Evolutionary conservation across 768 basidiomycete species (phyloP).

Genomic region (Russula sp.): DNA sequence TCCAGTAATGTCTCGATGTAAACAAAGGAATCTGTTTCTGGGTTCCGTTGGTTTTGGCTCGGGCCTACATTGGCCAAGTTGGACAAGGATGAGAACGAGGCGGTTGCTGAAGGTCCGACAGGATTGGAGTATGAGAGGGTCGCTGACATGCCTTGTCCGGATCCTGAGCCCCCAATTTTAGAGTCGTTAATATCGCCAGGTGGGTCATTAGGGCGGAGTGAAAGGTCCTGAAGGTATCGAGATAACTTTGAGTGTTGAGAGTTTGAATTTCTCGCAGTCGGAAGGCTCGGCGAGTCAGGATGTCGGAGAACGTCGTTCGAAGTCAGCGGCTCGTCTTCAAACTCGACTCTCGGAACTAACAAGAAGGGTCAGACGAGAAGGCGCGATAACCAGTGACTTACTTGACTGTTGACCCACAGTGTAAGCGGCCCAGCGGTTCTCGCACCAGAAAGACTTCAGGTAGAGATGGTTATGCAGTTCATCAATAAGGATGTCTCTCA

Average conservation of each 20-base stretch:
- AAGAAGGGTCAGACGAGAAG: conserved; percentile 8
- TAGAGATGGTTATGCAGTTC: conserved; percentile 97
- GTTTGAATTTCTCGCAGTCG: conserved; percentile 37
- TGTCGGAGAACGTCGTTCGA: conserved; percentile 25
- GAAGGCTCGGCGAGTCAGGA: conserved; percentile 29
- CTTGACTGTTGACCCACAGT: conserved; percentile 67
- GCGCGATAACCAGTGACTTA: conserved; percentile 35
- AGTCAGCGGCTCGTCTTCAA: conserved; percentile 41
- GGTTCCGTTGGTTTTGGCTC: conserved; percentile 41
- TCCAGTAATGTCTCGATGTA: conserved; percentile 93
- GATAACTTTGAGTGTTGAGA: conserved; percentile 45
- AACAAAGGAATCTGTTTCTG: conserved; percentile 86
- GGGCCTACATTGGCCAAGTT: conserved; percentile 14
- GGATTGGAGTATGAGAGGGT: conserved; percentile 19
- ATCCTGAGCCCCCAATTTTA: conserved; percentile 25
- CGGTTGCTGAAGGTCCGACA: conserved; percentile 20
- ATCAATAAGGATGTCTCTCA: conserved; percentile 89
- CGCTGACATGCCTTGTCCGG: conserved; percentile 19
- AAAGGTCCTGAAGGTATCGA: conserved; percentile 57
- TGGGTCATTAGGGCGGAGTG: conserved; percentile 68
- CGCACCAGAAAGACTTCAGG: conserved; percentile 94
- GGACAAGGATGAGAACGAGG: conserved; percentile 21
- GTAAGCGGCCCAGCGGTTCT: conserved; percentile 85
- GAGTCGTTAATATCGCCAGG: conserved; percentile 55
- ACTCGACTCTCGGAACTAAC: conserved; percentile 61